phyloP scores from a whole-genome alignment of 371 early-diverging fungal genomes.

The Rhizopus stolonifer region DNA sequence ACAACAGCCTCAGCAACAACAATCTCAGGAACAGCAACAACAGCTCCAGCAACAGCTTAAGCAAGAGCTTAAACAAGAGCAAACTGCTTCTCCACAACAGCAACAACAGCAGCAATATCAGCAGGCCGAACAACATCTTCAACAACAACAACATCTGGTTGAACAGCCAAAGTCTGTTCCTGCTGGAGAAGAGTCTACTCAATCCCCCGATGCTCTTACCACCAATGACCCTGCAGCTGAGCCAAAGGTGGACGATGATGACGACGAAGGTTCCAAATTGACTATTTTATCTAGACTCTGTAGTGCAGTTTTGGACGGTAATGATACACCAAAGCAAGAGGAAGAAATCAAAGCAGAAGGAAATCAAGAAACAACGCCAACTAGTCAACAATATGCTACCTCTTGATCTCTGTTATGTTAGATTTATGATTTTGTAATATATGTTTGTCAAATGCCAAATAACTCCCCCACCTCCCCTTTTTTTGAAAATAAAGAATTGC shows the following conservation, averaged over 20 bases:
- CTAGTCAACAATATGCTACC: slow-evolving; percentile 24
- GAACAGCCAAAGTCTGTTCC: too few relatives aligned
- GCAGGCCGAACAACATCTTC: slow-evolving; percentile 7
- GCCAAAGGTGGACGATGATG: slow-evolving; percentile 28
- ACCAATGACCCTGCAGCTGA: slow-evolving; percentile 1
- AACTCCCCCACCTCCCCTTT: too few relatives aligned
- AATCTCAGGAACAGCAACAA: slow-evolving; percentile 16
- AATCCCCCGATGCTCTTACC: too few relatives aligned
- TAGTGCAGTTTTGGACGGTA: slow-evolving; percentile 43
- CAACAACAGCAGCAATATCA: slow-evolving; percentile 14
- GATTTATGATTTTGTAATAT: background rate
- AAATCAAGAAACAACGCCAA: slow-evolving; percentile 28
- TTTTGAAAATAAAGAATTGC: too few relatives aligned
- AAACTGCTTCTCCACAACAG: too few relatives aligned
- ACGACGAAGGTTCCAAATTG: slow-evolving; percentile 49
- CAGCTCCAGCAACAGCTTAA: background rate
- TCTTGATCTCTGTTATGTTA: background rate
- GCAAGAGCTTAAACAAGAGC: slow-evolving; percentile 13
- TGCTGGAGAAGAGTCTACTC: too few relatives aligned
- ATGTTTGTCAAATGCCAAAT: background rate
- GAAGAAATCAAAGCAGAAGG: slow-evolving; percentile 12
- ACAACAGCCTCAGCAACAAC: slow-evolving; percentile 9
- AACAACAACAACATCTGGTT: slow-evolving; percentile 13
- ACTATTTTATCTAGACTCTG: slow-evolving; percentile 48
- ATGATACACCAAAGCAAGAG: slow-evolving; percentile 30